Evolutionary conservation across 2,329 filamentous ascomycete species (phyloP), one percentile per base, ranked within the genome.

Genomic region (Ophiocordyceps camponoti-rufipedis): DNA sequence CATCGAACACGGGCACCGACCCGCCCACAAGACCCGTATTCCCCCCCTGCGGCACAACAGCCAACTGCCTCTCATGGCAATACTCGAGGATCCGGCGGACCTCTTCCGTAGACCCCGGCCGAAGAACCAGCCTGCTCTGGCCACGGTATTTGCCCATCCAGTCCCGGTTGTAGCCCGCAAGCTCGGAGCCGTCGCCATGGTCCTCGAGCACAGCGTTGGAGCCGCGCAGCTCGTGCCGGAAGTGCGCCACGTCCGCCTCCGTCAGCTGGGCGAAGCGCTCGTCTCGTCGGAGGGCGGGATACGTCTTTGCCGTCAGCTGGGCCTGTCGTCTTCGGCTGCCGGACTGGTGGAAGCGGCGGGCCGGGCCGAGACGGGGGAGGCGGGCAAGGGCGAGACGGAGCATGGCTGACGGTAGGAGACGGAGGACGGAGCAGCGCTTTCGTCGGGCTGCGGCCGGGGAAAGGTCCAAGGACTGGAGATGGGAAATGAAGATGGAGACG

Each of bases 81-180:
- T 96, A 95, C 62, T 82, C 81, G 54, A 98, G 65, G 48, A 96
- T 80, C 65, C 82, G 75, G 74, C 86, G 94, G 55, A 96, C 85
- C 63, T 98, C 82, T 55, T 89, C 80, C 0, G 85, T 89, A 14
- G 77, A 82, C 44, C 73, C 75, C 11, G 91, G 91, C 65, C 87
- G 93, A 50, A 98, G 67, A 5, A 96, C 87, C 28, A 98, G 69
- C 57, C 80, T 78, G 49, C 85, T 79, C 63, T 95, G 87, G 29
- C 91, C 93, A 49, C 85, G 80, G 68, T 94, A 98, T 67, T 98
- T 98, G 64, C 85, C 81, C 88, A 98, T 95, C 91, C 93, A 98
- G 66, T 98, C 91, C 59, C 80, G 78, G 64, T 98, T 98, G 72
- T 87, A 98, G 8, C 84, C 75, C 59, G 91, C 85, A 52, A 96